Conservation (phyloP, 2,329 filamentous ascomycete species). For the Stagonosporopsis cucurbitacearum region DNA sequence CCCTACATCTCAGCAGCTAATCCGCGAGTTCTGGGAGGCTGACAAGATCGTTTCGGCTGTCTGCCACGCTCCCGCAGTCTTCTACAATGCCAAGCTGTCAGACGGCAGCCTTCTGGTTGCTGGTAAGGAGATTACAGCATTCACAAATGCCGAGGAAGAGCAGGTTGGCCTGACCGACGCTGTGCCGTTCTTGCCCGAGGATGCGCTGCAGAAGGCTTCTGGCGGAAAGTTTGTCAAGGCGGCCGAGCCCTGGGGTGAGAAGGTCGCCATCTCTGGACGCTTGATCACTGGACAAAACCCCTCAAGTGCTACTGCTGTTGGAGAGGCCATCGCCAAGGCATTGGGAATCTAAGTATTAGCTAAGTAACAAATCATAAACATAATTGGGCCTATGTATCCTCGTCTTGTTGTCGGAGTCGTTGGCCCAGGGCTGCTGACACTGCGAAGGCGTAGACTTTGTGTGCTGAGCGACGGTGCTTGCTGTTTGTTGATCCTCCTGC, state of each 20-base stretch:
- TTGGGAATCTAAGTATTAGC: slow-evolving; percentile 27
- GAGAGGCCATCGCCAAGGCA: slow-evolving; percentile 52
- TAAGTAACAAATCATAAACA: slow-evolving; percentile 4
- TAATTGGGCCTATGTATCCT: too few relatives aligned
- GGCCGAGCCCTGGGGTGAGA: slow-evolving; percentile 53
- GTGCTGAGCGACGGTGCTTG: neutral
- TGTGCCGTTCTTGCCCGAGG: slow-evolving; percentile 69
- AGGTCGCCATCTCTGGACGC: slow-evolving; percentile 50
- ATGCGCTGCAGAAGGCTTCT: slow-evolving; percentile 57
- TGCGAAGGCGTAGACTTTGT: neutral
- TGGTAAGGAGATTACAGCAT: slow-evolving; percentile 66
- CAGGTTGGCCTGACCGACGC: slow-evolving; percentile 47
- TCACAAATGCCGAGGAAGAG: slow-evolving; percentile 65
- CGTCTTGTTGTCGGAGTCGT: too few relatives aligned
- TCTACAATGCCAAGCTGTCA: slow-evolving; percentile 61
- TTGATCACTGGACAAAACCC: slow-evolving; percentile 60
- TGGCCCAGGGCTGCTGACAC: neutral
- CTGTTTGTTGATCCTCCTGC: neutral
- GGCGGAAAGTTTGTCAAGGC: slow-evolving; percentile 66
- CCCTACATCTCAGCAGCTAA: slow-evolving; percentile 63
- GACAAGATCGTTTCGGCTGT: slow-evolving; percentile 71
- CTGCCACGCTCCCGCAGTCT: slow-evolving; percentile 71
- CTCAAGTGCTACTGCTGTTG: slow-evolving; percentile 52
- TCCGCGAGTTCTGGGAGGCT: slow-evolving; percentile 66
- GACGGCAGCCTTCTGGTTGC: slow-evolving; percentile 62